These are phyloP conservation scores for Dujonia santamariae DNA, from an alignment of 1,139 yeast genomes.

Conservation along the genomic window DNA sequence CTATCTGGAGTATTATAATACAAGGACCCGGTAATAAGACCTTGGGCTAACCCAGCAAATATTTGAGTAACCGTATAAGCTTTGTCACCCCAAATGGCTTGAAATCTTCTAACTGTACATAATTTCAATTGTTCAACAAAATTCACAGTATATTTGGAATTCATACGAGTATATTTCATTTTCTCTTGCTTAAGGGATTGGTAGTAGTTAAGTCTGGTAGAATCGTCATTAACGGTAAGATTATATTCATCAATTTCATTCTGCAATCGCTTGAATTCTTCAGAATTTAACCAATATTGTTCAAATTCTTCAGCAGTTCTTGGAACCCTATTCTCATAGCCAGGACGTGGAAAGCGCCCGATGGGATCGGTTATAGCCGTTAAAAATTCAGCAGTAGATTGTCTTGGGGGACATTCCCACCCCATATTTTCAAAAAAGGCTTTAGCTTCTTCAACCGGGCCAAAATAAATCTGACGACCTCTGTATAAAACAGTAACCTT, in stretches of 20 bases:
- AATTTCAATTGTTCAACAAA: conserved; percentile 45
- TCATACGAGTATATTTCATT: conserved; percentile 34
- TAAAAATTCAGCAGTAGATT: conserved; percentile 64
- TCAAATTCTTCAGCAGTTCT: conserved; percentile 57
- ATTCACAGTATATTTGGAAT: conserved; percentile 45
- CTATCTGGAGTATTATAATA: conserved; percentile 42
- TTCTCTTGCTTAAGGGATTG: conserved; percentile 37
- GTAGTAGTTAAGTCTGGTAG: conserved; percentile 35
- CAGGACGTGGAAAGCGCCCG: conserved; percentile 42
- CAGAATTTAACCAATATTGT: conserved; percentile 50
- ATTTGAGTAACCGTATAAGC: conserved; percentile 46
- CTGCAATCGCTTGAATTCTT: conserved; percentile 39
- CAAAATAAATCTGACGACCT: conserved; percentile 60
- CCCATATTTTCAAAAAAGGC: conserved; percentile 60
- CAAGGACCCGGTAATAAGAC: conserved; percentile 52
- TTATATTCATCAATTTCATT: conserved; percentile 43
- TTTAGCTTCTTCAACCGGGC: conserved; percentile 52
- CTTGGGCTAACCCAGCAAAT: conserved; percentile 46
- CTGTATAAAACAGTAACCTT: conserved; percentile 59
- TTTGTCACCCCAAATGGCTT: conserved; percentile 49
- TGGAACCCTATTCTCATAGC: conserved; percentile 54
- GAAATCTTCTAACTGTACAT: conserved; percentile 47
- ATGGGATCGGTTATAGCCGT: conserved; percentile 66
- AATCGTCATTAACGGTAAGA: conserved; percentile 28
- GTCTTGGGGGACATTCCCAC: conserved; percentile 56